phyloP scores from a whole-genome alignment of 495 filamentous ascomycete species.

The Neurospora sublineolata region DNA sequence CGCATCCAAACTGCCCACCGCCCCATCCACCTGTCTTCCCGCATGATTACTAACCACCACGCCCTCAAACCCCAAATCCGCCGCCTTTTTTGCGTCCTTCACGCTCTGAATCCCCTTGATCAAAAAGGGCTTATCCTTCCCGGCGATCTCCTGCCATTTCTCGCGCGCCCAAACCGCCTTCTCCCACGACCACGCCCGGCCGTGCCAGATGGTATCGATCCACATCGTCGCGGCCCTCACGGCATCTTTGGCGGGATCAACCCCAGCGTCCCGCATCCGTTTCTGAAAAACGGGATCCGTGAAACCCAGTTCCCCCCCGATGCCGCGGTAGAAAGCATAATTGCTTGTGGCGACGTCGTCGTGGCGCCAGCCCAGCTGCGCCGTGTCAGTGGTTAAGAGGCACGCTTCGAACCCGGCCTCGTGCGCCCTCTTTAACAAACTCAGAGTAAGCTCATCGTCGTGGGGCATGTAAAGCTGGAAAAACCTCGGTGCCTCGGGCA shows the following conservation, averaged over 20 bases:
- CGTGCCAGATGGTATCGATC: slow-evolving; percentile 39
- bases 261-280: slow-evolving; percentile 18
- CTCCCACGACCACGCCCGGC: slow-evolving; percentile 46
- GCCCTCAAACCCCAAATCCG: slow-evolving; percentile 22
- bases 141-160: slow-evolving; percentile 30
- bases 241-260: slow-evolving; percentile 14
- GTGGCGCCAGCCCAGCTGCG: slow-evolving; percentile 48
- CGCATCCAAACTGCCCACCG: slow-evolving; percentile 30
- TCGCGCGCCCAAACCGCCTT: slow-evolving; percentile 42
- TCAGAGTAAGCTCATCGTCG: slow-evolving; percentile 46
- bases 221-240: slow-evolving; percentile 29
- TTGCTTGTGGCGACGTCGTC: slow-evolving; percentile 54
- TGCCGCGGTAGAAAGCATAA: slow-evolving; percentile 39
- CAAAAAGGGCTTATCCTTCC: slow-evolving; percentile 41
- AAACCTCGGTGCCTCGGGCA: slow-evolving; percentile 23
- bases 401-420: slow-evolving; percentile 44
- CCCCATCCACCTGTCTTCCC: slow-evolving; percentile 37
- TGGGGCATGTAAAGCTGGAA: slow-evolving; percentile 64
- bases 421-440: slow-evolving; percentile 51
- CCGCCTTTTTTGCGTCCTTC: slow-evolving; percentile 23
- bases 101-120: slow-evolving; percentile 32
- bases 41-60: slow-evolving; percentile 32
- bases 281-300: slow-evolving; percentile 52
- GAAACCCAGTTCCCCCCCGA: slow-evolving; percentile 37
- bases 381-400: slow-evolving; percentile 54